Percentiles rank a stretch among this genome's conserved stretches.
These are phyloP conservation scores for Capronia coronata DNA, from an alignment of 2,329 filamentous ascomycete species.

Conservation along the genomic window DNA sequence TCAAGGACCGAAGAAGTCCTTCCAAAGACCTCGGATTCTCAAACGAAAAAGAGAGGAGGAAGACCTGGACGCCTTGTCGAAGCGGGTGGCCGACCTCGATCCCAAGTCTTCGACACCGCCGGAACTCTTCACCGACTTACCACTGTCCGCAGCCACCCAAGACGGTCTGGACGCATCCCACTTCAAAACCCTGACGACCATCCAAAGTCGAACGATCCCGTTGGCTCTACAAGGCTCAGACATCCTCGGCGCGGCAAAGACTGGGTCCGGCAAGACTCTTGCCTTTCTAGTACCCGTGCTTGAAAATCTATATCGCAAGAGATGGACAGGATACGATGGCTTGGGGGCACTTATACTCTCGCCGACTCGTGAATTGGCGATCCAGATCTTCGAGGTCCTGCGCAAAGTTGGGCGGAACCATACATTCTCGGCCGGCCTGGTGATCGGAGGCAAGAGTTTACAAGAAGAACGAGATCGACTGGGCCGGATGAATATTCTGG, in stretches of 20 bases:
- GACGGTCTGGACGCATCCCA: slow-evolving; percentile 77
- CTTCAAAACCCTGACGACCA: slow-evolving; percentile 83
- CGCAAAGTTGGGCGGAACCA: slow-evolving; percentile 85
- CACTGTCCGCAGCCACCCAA: slow-evolving; percentile 73
- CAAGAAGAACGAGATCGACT: slow-evolving; percentile 81
- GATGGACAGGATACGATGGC: slow-evolving; percentile 86
- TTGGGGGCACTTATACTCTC: slow-evolving; percentile 88
- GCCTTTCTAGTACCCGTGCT: slow-evolving; percentile 88
- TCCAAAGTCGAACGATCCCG: slow-evolving; percentile 84
- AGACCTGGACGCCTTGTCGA: slow-evolving; percentile 37
- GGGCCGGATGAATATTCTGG: slow-evolving; percentile 89
- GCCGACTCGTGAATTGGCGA: slow-evolving; percentile 88
- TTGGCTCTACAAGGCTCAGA: slow-evolving; percentile 78
- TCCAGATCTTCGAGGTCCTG: slow-evolving; percentile 93
- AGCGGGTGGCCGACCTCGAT: slow-evolving; percentile 42
- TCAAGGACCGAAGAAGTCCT: slow-evolving; percentile 1
- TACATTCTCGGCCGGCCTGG: slow-evolving; percentile 80
- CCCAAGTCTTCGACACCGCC: slow-evolving; percentile 40
- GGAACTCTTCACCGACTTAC: slow-evolving; percentile 73
- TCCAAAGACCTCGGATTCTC: slow-evolving; percentile 29
- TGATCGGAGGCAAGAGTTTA: slow-evolving; percentile 88
- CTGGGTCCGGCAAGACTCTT: slow-evolving; percentile 89
- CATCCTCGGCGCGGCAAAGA: slow-evolving; percentile 90
- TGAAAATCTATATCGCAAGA: slow-evolving; percentile 81
- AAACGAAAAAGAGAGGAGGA: slow-evolving; percentile 45